Conservation (phyloP, 2,329 filamentous ascomycete genomes). For the Trichoderma sp. region DNA sequence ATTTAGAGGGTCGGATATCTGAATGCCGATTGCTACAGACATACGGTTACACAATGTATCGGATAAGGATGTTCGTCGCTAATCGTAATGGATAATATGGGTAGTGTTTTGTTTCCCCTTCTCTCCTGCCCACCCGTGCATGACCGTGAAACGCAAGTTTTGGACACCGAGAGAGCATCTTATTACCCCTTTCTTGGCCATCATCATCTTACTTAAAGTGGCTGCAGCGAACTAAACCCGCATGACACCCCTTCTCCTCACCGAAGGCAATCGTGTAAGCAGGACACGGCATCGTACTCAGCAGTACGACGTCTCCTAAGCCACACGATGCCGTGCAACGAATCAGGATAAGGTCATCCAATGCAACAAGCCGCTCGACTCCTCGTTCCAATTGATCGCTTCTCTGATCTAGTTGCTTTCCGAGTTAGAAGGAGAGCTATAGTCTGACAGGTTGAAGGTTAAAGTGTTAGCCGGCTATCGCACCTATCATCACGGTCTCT, state of each 20-base stretch:
- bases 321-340: background rate
- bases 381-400: background rate
- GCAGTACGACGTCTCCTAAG: background rate
- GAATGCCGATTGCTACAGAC: background rate
- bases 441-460: slow-evolving; percentile 8
- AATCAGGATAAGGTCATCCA: background rate
- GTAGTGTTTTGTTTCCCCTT: background rate
- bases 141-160: background rate
- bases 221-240: background rate
- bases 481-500: background rate
- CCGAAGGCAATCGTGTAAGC: background rate
- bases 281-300: background rate
- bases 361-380: background rate
- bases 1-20: background rate
- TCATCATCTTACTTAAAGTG: background rate
- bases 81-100: background rate
- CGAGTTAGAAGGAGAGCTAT: background rate
- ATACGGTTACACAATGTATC: background rate
- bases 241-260: background rate
- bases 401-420: background rate
- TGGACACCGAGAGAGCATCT: background rate
- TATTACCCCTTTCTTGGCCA: background rate
- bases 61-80: background rate
- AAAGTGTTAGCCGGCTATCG: background rate
- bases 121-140: background rate